Conservation (phyloP, 257 asterid genomes). For the Solanum virginianum region DNA sequence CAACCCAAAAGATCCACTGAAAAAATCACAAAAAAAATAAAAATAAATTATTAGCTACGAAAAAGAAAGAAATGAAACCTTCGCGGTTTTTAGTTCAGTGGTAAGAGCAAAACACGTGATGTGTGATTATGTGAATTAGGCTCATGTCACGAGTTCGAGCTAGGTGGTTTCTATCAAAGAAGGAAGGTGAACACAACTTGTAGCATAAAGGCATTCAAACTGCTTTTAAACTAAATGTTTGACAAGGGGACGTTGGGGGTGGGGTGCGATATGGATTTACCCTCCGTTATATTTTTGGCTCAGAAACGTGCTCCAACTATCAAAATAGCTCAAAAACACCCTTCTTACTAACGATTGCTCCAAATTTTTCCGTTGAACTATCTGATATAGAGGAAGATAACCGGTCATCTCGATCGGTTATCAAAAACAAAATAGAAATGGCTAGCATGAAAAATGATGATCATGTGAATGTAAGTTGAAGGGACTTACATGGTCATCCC, state of each 20-base stretch:
- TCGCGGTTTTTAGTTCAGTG: neutral
- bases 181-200: neutral
- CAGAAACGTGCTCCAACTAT: too few relatives aligned
- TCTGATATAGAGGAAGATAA: too few relatives aligned
- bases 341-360: too few relatives aligned
- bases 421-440: neutral
- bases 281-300: too few relatives aligned
- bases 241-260: neutral
- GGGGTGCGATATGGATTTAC: too few relatives aligned
- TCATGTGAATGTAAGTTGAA: neutral
- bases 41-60: neutral
- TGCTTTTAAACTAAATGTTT: neutral
- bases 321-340: too few relatives aligned
- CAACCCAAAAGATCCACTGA: conserved; percentile 64
- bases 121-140: neutral
- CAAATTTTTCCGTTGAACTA: too few relatives aligned
- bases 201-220: neutral
- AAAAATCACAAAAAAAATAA: neutral
- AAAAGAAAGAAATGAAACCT: neutral
- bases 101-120: neutral
- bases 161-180: neutral
- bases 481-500: conserved; percentile 38
- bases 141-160: neutral
- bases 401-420: too few relatives aligned
- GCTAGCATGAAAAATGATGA: neutral